Conservation (phyloP, 2,329 filamentous ascomycete species). For the Corniculantispora saksenae region DNA sequence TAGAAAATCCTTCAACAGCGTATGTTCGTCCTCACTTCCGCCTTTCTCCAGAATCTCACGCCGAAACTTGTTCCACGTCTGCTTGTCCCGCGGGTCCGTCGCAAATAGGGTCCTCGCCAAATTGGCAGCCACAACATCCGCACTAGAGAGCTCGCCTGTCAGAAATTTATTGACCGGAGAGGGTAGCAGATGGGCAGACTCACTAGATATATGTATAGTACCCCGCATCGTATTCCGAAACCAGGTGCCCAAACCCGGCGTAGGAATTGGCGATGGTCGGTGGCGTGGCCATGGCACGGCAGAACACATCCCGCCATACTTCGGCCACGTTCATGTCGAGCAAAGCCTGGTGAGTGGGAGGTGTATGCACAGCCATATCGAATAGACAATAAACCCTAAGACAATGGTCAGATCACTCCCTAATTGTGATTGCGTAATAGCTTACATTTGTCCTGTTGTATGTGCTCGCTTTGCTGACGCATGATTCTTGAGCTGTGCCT, state of each 20-base stretch:
- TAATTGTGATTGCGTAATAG: background rate
- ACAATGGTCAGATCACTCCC: background rate
- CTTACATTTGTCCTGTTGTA: constrained; percentile 2
- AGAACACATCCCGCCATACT: background rate
- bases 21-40: background rate
- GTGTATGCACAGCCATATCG: background rate
- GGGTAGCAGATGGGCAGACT: background rate
- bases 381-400: background rate
- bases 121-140: constrained; percentile 4
- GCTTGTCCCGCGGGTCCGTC: background rate
- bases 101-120: background rate
- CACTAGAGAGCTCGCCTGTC: background rate
- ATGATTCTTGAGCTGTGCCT: background rate
- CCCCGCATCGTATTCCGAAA: background rate
- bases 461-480: background rate
- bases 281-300: background rate
- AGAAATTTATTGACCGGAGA: background rate
- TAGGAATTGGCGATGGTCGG: background rate
- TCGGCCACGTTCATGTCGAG: background rate
- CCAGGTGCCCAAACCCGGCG: background rate
- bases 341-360: constrained; percentile 1
- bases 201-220: constrained; percentile 3
- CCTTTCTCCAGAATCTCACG: background rate
- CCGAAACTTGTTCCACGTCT: background rate
- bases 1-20: background rate